These are phyloP conservation scores for Phytophthora tubulina DNA, from an alignment of 352 stramenopile genomes.

Conservation along the genomic window DNA sequence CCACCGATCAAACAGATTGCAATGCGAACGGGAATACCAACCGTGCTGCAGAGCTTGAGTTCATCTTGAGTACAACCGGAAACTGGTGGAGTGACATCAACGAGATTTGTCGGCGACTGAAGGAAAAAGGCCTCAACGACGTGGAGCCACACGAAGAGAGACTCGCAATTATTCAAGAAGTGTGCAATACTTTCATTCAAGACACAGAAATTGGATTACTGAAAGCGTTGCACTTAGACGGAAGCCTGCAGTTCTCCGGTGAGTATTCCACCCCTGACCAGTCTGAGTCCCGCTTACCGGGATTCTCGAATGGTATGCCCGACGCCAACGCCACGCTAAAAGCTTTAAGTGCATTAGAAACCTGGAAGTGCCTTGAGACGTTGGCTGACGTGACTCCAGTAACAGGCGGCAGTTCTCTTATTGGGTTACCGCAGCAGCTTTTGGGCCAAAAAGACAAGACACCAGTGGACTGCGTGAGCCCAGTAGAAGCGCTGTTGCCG, in stretches of 20 bases:
- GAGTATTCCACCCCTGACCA: neutral
- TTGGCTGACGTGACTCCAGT: constrained; percentile 46
- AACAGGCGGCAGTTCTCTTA: constrained; percentile 32
- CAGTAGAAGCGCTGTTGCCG: constrained; percentile 66
- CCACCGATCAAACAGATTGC: constrained; percentile 1
- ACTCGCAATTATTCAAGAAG: constrained; percentile 45
- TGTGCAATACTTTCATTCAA: constrained; percentile 55
- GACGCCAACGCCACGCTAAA: constrained; percentile 24
- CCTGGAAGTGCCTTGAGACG: constrained; percentile 78
- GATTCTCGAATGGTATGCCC: neutral
- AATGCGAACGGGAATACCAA: constrained; percentile 10
- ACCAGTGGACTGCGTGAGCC: constrained; percentile 57
- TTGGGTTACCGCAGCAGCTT: constrained; percentile 59
- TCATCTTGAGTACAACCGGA: constrained; percentile 54
- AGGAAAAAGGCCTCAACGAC: constrained; percentile 30
- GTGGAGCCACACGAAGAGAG: constrained; percentile 43
- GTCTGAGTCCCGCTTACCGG: neutral
- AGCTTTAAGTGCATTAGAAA: constrained; percentile 62
- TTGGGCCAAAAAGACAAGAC: constrained; percentile 47
- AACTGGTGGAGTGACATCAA: constrained; percentile 83
- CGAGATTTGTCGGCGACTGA: constrained; percentile 51
- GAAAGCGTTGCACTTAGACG: constrained; percentile 50
- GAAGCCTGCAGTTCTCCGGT: constrained; percentile 40
- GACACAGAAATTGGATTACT: constrained; percentile 44
- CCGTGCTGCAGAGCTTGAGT: constrained; percentile 27